Evolutionary conservation across 164 flowering plant species (phyloP), one percentile per base, ranked within the genome.

Genomic region (Aristolochia contorta): DNA sequence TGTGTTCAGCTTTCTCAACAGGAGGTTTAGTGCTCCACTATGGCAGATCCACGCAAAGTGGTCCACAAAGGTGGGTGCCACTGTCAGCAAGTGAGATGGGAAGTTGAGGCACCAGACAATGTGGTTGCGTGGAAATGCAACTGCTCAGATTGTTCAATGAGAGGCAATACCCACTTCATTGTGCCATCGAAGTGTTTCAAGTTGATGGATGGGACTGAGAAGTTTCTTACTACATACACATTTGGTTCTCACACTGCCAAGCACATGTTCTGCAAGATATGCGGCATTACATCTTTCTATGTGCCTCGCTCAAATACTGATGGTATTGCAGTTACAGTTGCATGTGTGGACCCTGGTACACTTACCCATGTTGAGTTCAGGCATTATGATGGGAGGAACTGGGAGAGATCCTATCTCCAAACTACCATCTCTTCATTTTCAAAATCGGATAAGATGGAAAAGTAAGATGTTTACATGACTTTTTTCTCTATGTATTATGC

Each of bases 271-370:
- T 89, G 96, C 65, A 92, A 83, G 61, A 72, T 83, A 24, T 92
- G 98, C 58, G 95, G 98, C 56, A 87, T 92, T 55, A 89, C 98
- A 14, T 92, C 98, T 0, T 92, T 89, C 63, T 92, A 87, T 57
- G 53, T 64, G 24, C 93, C 96, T 6, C 70, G 89, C n/a, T 83
- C 91, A 1, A 89, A 84, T 59, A 93, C 95, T 0, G 95, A 92
- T 68, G 89, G 93, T 0, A 60, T 89, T 67, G 80, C 95, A 0
- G 79, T 92, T 18, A 80, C 87, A 6, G 57, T 64, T 47, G 64
- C 61, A 32, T 89, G 95, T 50, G 85, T 92, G 8, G 89, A 89
- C 33, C 75, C 86, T 1, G 96, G 96, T 21, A 87, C 98, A 0
- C 51, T 92, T 16, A 24, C 59, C 20, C 89, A 85, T 66, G 79